These are phyloP conservation scores for Cercophora sp. DNA, from an alignment of 495 filamentous ascomycete genomes.

Conservation along the genomic window DNA sequence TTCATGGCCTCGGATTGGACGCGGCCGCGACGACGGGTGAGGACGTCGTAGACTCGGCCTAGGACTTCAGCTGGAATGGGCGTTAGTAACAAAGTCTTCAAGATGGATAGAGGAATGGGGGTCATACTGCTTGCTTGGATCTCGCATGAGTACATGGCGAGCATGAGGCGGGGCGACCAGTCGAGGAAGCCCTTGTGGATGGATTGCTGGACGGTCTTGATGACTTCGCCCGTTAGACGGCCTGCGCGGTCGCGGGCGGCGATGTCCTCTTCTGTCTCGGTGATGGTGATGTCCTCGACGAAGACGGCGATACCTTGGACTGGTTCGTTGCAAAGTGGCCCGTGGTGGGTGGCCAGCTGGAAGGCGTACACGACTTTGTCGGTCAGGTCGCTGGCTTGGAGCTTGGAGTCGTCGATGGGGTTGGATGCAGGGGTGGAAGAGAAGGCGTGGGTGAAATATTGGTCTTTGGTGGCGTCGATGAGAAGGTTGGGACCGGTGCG, in stretches of 20 bases:
- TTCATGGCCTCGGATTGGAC: slow-evolving; percentile 89
- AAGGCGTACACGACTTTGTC: slow-evolving; percentile 92
- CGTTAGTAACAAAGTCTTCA: neutral
- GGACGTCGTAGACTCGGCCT: slow-evolving; percentile 87
- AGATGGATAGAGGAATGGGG: neutral
- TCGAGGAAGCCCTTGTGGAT: slow-evolving; percentile 87
- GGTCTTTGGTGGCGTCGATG: slow-evolving; percentile 73
- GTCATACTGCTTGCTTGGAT: slow-evolving; percentile 87
- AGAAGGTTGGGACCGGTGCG: slow-evolving; percentile 85
- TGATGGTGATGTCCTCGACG: slow-evolving; percentile 71
- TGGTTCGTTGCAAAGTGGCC: slow-evolving; percentile 89
- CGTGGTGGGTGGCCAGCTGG: slow-evolving; percentile 85
- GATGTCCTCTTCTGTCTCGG: slow-evolving; percentile 48
- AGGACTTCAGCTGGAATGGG: slow-evolving; percentile 74
- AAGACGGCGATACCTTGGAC: slow-evolving; percentile 92
- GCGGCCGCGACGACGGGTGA: slow-evolving; percentile 83
- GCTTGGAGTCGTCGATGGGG: slow-evolving; percentile 41
- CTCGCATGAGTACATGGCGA: slow-evolving; percentile 98
- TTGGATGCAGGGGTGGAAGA: slow-evolving; percentile 34
- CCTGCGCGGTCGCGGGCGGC: slow-evolving; percentile 64
- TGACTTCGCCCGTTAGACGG: slow-evolving; percentile 83
- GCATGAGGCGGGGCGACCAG: slow-evolving; percentile 88
- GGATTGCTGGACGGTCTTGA: slow-evolving; percentile 79
- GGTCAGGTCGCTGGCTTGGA: slow-evolving; percentile 68
- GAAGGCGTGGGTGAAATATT: slow-evolving; percentile 72